Base-by-base conservation (phyloP, 352 stramenopile species). In the Globisporangium radiosum region DNA sequence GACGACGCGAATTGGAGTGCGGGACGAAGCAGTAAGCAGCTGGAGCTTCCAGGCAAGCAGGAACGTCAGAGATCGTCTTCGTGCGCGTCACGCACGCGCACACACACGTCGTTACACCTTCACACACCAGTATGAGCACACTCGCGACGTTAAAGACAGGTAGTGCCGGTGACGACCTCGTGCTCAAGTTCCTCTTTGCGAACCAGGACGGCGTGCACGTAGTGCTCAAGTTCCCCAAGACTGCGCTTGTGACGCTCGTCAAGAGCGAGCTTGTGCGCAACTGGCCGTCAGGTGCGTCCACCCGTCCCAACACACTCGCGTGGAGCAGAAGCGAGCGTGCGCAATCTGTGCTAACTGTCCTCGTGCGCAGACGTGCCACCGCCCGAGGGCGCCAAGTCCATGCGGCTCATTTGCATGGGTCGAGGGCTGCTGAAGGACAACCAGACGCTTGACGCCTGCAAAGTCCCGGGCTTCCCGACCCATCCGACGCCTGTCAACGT, bases 401-500 rank as follows among this genome's bases (percentile, higher is more conserved):
- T 98, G 53, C 75, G 94, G 0, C 74, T 98, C 39, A 97, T 98
- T 64, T 98, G 94, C 62, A 98, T 98, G 94, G 94, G 94, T 7
- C 88, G 95, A 53, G 93, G 92, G 14, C 85, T 97, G 60, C 69
- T 98, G 43, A 88, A 95, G 65, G 91, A 98, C 61, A 61, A 83
- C 19, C 81, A 94, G 65, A 96, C 88, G 48, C 76, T 98, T 19
- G 72, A 82, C 51, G 68, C 75, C 19, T 85, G 76, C 60, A 79
- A 91, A 55, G 74, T 98, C 3, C 94, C 94, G 10, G 73, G 83
- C n/a, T 98, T 98, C 68, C 79, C 92, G 52, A 97, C 90, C 45
- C 92, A 98, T 63, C 86, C 94, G 50, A 98, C 94, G 69, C 94
- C 94, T n/a, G 81, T 98, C 51, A 98, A 98, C 74, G 91, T 98